Base-by-base conservation (phyloP, 1,284 basidiomycete species). In the Trichosporon sp. region DNA sequence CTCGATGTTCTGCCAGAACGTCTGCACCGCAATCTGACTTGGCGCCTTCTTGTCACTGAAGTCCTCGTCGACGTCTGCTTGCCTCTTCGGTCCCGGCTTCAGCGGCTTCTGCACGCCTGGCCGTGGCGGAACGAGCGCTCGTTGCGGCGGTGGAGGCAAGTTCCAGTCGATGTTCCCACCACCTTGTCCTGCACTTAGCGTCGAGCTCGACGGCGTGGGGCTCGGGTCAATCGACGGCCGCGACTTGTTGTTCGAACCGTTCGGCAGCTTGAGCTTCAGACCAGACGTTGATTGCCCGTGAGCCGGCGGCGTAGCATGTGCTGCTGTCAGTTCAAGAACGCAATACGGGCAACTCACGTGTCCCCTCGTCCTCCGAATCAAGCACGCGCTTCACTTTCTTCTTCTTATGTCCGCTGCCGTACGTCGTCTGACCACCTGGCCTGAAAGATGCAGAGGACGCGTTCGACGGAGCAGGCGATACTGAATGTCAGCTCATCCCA, bases 1-100 rank as follows among this genome's bases (percentile, higher is more conserved):
- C 73, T 95, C 92, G 56, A 94, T 85, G 72, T 87, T 89, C 33
- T 87, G 82, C 78, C 92, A 92, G 75, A 95, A 95, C 1, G 90
- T 91, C 46, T 76, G 70, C 61, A 80, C 79, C 21, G 77, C 72
- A 19, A 82, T 78, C 68, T 83, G 92, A 14, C 84, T 80, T 56
- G 85, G 86, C 19, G 79, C 75, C 78, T 92, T 94, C 33, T 84
- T 82, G 77, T 89, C 90, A 74, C 88, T 92, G 73, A 92, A 95
- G 78, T 95, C 92, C 64, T 92, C 91, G 63, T 76, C 84, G 21
- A 95, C 92, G 59, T 93, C 89, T 10, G 83, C 86, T 56, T 92
- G 87, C 68, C 86, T 88, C 74, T 88, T 89, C 3, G 92, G 91
- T 4, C 89, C 88, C 4, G 91, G 84, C 65, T 85, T 82, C n/a